phyloP scores from a whole-genome alignment of 2,329 filamentous ascomycete species.

The Fusarium napiforme region DNA sequence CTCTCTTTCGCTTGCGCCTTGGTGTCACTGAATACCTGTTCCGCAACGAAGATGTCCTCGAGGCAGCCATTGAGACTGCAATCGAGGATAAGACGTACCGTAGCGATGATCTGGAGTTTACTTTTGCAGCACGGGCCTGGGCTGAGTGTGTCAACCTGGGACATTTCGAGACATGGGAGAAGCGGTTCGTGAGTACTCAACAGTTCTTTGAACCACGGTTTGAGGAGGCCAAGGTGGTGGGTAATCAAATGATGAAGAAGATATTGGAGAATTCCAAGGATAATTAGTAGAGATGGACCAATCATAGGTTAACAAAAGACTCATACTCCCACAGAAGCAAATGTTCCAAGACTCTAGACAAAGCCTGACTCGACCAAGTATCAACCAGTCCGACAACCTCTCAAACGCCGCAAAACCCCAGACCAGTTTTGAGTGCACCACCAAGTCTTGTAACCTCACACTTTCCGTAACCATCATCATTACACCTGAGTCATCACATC shows the following conservation, averaged over 20 bases:
- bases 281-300: conserved; percentile 9
- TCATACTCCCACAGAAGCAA: conserved; percentile 2
- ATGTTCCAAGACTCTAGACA: conserved; percentile 18
- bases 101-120: conserved; percentile 97
- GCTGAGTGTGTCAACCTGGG: conserved; percentile 91
- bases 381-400: not conserved
- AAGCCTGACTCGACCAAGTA: not conserved
- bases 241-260: conserved; percentile 97
- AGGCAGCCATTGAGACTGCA: conserved; percentile 86
- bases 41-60: conserved; percentile 80
- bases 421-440: not conserved
- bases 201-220: conserved; percentile 92
- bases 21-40: conserved; percentile 98
- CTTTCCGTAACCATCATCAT: not conserved
- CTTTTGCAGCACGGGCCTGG: conserved; percentile 95
- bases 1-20: conserved; percentile 94
- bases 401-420: conserved; percentile 1
- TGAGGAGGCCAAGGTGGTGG: conserved; percentile 84
- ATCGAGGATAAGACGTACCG: conserved; percentile 91
- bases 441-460: not conserved
- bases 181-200: conserved; percentile 91
- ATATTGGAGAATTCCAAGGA: conserved; percentile 82
- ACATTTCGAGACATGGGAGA: conserved; percentile 91
- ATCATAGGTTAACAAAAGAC: not conserved
- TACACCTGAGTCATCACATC: conserved; percentile 55